Conservation (phyloP, 139 green algal species). For the Chlamydomonas sp. region DNA sequence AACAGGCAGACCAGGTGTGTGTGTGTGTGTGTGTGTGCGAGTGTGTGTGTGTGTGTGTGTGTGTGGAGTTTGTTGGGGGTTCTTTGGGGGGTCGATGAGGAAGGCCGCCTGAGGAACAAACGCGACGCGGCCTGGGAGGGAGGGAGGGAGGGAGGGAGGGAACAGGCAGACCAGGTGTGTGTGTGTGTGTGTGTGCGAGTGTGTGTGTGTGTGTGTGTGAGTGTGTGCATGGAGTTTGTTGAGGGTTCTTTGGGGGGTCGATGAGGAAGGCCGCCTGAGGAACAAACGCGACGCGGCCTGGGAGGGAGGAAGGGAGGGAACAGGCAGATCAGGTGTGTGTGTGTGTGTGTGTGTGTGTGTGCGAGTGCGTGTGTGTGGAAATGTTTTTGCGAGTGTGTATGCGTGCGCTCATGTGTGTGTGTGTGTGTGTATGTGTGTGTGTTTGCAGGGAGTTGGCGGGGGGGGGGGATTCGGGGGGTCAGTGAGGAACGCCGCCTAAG, state of each 20-base stretch:
- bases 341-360: neutral
- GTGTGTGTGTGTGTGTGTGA: neutral
- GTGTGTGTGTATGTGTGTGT: neutral
- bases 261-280: slow-evolving; percentile 74
- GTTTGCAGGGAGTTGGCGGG: neutral
- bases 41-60: neutral
- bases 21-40: neutral
- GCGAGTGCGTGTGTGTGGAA: neutral
- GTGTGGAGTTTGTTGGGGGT: neutral
- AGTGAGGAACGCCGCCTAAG: neutral
- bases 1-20: neutral
- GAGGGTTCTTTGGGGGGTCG: slow-evolving; percentile 21
- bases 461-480: too few relatives aligned
- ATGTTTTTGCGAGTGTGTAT: too few relatives aligned
- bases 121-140: too few relatives aligned
- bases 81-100: neutral
- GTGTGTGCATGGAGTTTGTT: neutral
- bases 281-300: slow-evolving; percentile 56
- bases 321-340: neutral
- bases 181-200: neutral
- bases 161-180: too few relatives aligned
- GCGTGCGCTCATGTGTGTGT: too few relatives aligned
- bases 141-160: too few relatives aligned
- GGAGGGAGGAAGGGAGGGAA: neutral
- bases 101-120: too few relatives aligned